Percentiles rank a stretch among this genome's conserved stretches.
phyloP scores from a whole-genome alignment of 108 stramenopile species.

The Aurantiochytrium sp. region DNA sequence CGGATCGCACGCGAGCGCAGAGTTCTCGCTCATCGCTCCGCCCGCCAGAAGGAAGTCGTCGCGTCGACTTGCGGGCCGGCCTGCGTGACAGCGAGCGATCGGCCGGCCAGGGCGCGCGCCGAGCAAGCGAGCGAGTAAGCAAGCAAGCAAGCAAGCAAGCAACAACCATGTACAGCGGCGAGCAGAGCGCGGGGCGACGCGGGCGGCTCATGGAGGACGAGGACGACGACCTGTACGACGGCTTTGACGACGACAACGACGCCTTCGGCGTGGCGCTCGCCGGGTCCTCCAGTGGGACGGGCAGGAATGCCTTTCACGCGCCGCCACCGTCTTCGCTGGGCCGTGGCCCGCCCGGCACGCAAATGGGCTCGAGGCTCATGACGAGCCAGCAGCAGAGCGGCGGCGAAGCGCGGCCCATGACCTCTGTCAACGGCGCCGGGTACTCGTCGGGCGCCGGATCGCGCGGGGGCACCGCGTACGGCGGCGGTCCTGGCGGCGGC shows the following conservation, averaged over 20 bases:
- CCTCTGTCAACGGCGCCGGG: slow-evolving; percentile 61
- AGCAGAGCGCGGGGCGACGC: not conserved
- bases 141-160: not conserved
- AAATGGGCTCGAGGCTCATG: slow-evolving; percentile 27
- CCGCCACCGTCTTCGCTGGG: slow-evolving; percentile 7
- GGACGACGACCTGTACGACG: slow-evolving; percentile 14
- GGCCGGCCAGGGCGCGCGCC: too few relatives aligned
- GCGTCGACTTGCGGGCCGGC: too few relatives aligned
- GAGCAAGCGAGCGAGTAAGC: too few relatives aligned
- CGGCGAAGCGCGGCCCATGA: slow-evolving; percentile 59
- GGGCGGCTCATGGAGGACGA: not conserved
- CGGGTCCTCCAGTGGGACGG: not conserved
- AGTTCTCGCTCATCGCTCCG: too few relatives aligned
- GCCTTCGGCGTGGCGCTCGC: not conserved
- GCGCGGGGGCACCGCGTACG: not conserved
- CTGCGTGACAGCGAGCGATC: too few relatives aligned
- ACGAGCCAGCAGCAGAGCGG: slow-evolving; percentile 34
- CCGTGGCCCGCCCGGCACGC: slow-evolving; percentile 12
- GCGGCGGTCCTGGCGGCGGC: not conserved
- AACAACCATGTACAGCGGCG: not conserved
- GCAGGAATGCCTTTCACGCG: not conserved
- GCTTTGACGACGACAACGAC: slow-evolving; percentile 11
- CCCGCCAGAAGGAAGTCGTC: too few relatives aligned
- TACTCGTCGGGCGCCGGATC: slow-evolving; percentile 43
- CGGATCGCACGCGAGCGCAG: too few relatives aligned